A percentile compares a stretch with the other conserved stretches of the same genome.
Conservation (phyloP, 1,139 yeast genomes). For the Yamadazyma epiphylla region DNA sequence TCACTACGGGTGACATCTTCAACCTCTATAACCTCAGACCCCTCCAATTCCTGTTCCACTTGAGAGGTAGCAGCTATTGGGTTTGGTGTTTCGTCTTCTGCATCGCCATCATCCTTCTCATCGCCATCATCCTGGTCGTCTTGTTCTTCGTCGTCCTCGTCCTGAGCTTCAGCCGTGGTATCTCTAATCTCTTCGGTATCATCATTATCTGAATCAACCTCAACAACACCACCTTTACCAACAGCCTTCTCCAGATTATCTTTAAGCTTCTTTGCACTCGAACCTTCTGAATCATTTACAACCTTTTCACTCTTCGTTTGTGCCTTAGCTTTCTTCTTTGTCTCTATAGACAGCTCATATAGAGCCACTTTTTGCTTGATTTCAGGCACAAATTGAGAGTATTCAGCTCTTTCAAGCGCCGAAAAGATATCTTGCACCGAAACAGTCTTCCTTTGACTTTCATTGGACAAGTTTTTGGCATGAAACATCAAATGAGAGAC, state of each 20-base stretch:
- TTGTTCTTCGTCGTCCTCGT: slow-evolving; percentile 12
- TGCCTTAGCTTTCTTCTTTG: slow-evolving; percentile 35
- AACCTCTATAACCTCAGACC: slow-evolving; percentile 8
- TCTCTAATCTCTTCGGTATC: slow-evolving; percentile 14
- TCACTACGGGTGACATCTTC: slow-evolving; percentile 11
- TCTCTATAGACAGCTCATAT: slow-evolving; percentile 37
- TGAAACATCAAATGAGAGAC: slow-evolving; percentile 63
- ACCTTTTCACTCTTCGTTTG: slow-evolving; percentile 13
- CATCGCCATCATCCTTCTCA: slow-evolving; percentile 6
- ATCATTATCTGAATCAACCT: slow-evolving; percentile 9
- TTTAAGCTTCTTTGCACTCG: slow-evolving; percentile 7
- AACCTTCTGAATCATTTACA: slow-evolving; percentile 12
- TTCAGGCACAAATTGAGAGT: slow-evolving; percentile 50
- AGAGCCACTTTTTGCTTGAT: slow-evolving; percentile 47
- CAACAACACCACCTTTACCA: slow-evolving; percentile 5
- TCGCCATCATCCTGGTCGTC: slow-evolving; percentile 12
- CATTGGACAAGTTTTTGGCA: slow-evolving; percentile 54
- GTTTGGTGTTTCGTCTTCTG: slow-evolving; percentile 5
- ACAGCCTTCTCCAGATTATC: slow-evolving; percentile 1
- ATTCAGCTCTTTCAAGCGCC: slow-evolving; percentile 57
- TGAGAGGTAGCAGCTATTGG: slow-evolving; percentile 4
- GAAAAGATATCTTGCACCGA: slow-evolving; percentile 61
- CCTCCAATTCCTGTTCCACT: slow-evolving; percentile 13
- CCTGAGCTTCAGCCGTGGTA: slow-evolving; percentile 7
- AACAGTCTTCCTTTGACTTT: slow-evolving; percentile 54